Percentiles rank a stretch among this genome's conserved stretches.
Conservation (phyloP, 192 early-diverging fungal genomes). For the Rhizophagus prolifer region DNA sequence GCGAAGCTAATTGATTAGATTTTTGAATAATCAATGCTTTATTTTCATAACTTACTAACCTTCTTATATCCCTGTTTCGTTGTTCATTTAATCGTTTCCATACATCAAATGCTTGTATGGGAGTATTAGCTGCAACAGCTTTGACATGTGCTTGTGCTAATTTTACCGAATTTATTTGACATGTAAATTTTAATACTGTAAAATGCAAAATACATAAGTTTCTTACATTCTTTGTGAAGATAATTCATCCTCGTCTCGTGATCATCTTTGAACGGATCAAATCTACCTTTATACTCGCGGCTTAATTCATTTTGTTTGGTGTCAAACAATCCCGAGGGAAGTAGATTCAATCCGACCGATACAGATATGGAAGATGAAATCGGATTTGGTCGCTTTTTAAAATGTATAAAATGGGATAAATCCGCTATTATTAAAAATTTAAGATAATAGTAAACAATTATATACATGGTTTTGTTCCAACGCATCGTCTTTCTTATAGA, state of each 20-base stretch:
- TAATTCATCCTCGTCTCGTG: not conserved
- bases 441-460: not conserved
- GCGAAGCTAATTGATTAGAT: not conserved
- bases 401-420: not conserved
- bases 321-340: slow-evolving; percentile 5
- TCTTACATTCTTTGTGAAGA: slow-evolving; percentile 4
- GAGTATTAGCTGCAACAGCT: not conserved
- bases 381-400: not conserved
- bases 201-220: not conserved
- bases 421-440: not conserved
- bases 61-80: slow-evolving; percentile 1
- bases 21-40: not conserved
- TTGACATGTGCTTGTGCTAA: slow-evolving; percentile 13
- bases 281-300: not conserved
- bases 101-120: slow-evolving; percentile 15
- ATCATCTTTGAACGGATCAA: slow-evolving; percentile 20
- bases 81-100: not conserved
- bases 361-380: not conserved
- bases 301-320: not conserved
- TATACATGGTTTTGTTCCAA: not conserved
- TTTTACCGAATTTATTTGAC: not conserved
- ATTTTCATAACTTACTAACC: not conserved
- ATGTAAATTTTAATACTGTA: not conserved
- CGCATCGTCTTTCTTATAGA: slow-evolving; percentile 23
- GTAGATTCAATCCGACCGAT: not conserved